These are phyloP conservation scores for Fallopia convolvulus DNA, from an alignment of 148 eudicot species.

Conservation along the genomic window DNA sequence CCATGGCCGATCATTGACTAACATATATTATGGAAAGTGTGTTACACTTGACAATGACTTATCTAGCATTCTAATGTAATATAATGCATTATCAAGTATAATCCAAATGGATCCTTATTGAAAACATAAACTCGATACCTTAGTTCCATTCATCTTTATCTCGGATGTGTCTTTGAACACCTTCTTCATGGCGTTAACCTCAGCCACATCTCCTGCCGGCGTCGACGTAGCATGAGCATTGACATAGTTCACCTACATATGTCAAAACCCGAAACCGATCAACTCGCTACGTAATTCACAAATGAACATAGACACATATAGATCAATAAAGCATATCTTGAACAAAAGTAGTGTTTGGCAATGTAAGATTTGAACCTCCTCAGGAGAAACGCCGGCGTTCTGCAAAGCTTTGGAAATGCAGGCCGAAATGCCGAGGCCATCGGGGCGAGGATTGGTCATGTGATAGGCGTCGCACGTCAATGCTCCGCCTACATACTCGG, in stretches of 20 bases:
- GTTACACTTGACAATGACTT: too few relatives aligned
- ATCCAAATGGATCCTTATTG: not conserved
- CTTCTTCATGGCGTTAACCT: slow-evolving; percentile 25
- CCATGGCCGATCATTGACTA: slow-evolving; percentile 61
- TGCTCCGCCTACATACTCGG: slow-evolving; percentile 30
- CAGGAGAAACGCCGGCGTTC: slow-evolving; percentile 25
- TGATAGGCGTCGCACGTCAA: slow-evolving; percentile 28
- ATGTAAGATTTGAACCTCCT: slow-evolving; percentile 18
- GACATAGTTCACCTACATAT: slow-evolving; percentile 23
- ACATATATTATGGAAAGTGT: too few relatives aligned
- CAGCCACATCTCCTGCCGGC: slow-evolving; percentile 23
- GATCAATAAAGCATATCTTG: not conserved
- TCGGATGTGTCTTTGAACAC: slow-evolving; percentile 24
- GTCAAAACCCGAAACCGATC: not conserved
- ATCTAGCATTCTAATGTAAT: not conserved
- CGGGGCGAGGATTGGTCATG: slow-evolving; percentile 27
- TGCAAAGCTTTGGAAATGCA: slow-evolving; percentile 25
- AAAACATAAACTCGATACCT: slow-evolving; percentile 18
- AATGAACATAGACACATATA: not conserved
- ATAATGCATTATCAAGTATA: not conserved
- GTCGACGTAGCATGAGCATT: slow-evolving; percentile 26
- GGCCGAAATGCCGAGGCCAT: slow-evolving; percentile 23
- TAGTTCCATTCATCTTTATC: slow-evolving; percentile 33
- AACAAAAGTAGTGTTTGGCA: not conserved
- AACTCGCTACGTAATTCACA: not conserved